Conservation (phyloP, 305 asterid genomes). For the Solanum hybrid region DNA sequence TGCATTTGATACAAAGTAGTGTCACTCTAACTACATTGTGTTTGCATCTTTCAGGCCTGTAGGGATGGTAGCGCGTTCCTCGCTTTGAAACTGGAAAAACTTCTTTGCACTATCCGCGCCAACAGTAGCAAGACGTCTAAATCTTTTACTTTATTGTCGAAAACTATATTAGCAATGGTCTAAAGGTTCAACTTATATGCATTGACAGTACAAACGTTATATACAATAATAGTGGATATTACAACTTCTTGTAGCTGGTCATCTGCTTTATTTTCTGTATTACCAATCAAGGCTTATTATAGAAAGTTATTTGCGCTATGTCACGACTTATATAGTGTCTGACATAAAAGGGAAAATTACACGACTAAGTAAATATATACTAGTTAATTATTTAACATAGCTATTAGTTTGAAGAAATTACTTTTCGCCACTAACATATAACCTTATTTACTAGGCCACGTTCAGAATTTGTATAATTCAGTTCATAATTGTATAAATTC, state of each 20-base stretch:
- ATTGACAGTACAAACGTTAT: neutral
- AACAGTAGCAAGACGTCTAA: neutral
- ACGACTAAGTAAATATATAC: neutral
- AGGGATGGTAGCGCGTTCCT: conserved; percentile 10
- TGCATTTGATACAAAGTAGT: neutral
- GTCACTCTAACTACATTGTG: neutral
- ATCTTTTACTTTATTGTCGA: neutral
- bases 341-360: neutral
- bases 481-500: neutral
- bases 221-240: neutral
- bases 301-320: neutral
- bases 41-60: conserved; percentile 19
- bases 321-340: neutral
- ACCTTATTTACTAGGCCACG: neutral
- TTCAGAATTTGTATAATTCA: no score
- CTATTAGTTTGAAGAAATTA: no score
- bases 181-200: neutral
- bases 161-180: neutral
- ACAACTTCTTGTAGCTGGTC: neutral
- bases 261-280: neutral
- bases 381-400: no score
- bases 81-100: conserved; percentile 9
- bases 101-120: neutral
- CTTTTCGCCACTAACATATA: neutral
- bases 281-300: neutral